Base-by-base conservation (phyloP, 768 basidiomycete genomes). In the Psilocybe subaeruginosa region DNA sequence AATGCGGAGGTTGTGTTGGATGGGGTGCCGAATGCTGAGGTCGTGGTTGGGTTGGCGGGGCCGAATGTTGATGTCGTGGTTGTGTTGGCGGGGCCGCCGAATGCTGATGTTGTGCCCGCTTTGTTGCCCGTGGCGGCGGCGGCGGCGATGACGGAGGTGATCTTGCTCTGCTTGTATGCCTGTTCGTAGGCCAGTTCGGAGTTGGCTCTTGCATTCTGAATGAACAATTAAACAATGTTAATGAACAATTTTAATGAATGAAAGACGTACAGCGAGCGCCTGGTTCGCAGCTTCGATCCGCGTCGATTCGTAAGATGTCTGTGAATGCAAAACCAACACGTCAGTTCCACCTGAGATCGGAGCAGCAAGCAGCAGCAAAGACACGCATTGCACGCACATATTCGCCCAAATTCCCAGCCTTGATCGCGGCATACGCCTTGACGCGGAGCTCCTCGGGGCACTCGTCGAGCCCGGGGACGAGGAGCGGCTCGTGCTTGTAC, bases 371-470 rank as follows among this genome's bases (percentile, higher is more conserved):
- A n/a, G n/a, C 11, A 12, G 14, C 11, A n/a, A 43, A 12, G 12
- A 3, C 41, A 43, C 14, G 41, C 6, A 11, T 7, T 35, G 33
- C 2, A 79, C 89, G 64, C 65, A 93, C 93, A 72, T 95, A 95
- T 78, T 87, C 85, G 41, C 82, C 79, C 6, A 77, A 64, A 52
- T 80, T 86, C 17, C 86, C 86, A 7, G 79, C 76, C 61, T 81
- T 78, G 19, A 82, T 64, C 0, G 91, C 89, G 7, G 77, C 72
- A 2, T 79, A 77, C 5, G 90, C 90, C 63, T 82, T 86, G 39
- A 89, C 76, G 47, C 91, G 81, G 48, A 96, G 74, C 72, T 97
- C 95, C 68, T 96, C 95, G 0, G 84, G 83, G 0, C 88, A 90
- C 62, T 89, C 79, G 64, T 97, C 94, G 33, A 90, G 73, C 2